phyloP scores from a whole-genome alignment of 352 stramenopile species.

The Elongisporangium undulatum region DNA sequence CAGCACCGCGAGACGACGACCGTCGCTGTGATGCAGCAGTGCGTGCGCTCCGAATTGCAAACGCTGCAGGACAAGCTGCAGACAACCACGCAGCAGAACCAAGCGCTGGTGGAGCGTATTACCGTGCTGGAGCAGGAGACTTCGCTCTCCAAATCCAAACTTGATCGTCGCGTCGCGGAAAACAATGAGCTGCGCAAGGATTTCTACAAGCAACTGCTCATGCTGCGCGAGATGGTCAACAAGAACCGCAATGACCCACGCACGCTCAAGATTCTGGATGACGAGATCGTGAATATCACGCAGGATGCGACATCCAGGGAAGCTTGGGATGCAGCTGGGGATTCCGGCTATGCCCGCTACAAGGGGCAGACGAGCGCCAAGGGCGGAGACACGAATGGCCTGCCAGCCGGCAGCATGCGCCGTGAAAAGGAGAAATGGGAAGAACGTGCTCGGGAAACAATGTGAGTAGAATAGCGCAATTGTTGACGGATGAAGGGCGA shows the following conservation, averaged over 20 bases:
- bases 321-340: background rate
- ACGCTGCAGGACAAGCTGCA: slow-evolving; percentile 15
- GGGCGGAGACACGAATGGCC: slow-evolving; percentile 8
- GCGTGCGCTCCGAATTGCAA: slow-evolving; percentile 37
- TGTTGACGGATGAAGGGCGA: background rate
- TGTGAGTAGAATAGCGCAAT: slow-evolving; percentile 14
- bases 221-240: slow-evolving; percentile 63
- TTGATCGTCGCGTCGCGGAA: slow-evolving; percentile 58
- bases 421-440: slow-evolving; percentile 72
- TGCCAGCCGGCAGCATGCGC: slow-evolving; percentile 15
- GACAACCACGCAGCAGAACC: slow-evolving; percentile 13
- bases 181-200: slow-evolving; percentile 65
- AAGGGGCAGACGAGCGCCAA: background rate
- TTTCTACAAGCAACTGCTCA: slow-evolving; percentile 67
- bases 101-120: slow-evolving; percentile 13
- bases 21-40: slow-evolving; percentile 60
- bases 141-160: slow-evolving; percentile 40
- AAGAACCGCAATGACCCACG: slow-evolving; percentile 47
- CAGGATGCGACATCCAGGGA: background rate
- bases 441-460: slow-evolving; percentile 41
- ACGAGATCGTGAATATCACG: slow-evolving; percentile 30
- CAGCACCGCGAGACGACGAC: slow-evolving; percentile 47
- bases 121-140: slow-evolving; percentile 21
- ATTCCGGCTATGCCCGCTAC: background rate
- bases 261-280: slow-evolving; percentile 47